A percentile compares a stretch with the other conserved stretches of the same genome.
Evolutionary conservation across 352 stramenopile genomes (phyloP).

Genomic region (Phytophthora multivora): DNA sequence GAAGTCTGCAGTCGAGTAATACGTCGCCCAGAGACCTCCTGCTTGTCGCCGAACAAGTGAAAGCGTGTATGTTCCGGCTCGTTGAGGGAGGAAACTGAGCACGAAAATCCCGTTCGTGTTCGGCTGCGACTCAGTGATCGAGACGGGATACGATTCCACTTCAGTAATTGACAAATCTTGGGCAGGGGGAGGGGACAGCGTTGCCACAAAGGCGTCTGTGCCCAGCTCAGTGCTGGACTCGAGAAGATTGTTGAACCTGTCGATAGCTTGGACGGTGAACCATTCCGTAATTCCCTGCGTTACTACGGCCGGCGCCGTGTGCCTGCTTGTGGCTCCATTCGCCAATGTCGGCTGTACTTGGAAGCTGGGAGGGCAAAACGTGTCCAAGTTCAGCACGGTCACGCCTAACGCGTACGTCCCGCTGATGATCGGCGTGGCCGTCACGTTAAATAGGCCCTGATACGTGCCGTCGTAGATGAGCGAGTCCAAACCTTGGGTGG

Average conservation of each 20-base stretch:
- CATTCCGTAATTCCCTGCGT: slow-evolving; percentile 72
- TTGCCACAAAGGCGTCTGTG: slow-evolving; percentile 57
- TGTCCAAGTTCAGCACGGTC: slow-evolving; percentile 45
- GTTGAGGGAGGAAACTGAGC: slow-evolving; percentile 76
- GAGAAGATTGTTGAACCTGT: slow-evolving; percentile 93
- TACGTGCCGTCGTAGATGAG: slow-evolving; percentile 70
- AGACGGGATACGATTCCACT: slow-evolving; percentile 47
- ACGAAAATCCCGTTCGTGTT: slow-evolving; percentile 91
- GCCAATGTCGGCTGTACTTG: slow-evolving; percentile 81
- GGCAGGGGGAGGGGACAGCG: slow-evolving; percentile 48
- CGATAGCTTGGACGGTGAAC: slow-evolving; percentile 90
- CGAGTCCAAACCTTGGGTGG: slow-evolving; percentile 67
- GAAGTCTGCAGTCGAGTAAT: slow-evolving; percentile 91
- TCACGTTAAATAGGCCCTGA: slow-evolving; percentile 81
- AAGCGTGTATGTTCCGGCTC: slow-evolving; percentile 85
- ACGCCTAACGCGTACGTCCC: slow-evolving; percentile 69
- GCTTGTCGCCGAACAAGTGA: slow-evolving; percentile 72
- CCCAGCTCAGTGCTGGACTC: slow-evolving; percentile 75
- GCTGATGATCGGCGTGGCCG: slow-evolving; percentile 83
- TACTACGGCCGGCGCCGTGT: slow-evolving; percentile 82
- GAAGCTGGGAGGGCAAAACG: slow-evolving; percentile 79
- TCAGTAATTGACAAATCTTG: not conserved
- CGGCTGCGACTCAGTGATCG: slow-evolving; percentile 51
- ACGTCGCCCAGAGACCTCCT: slow-evolving; percentile 92
- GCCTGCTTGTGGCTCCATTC: slow-evolving; percentile 64